Percentiles rank a stretch among this genome's conserved stretches.
Conservation (phyloP, 176 grass and related monocot species). For the Ananas comosus region DNA sequence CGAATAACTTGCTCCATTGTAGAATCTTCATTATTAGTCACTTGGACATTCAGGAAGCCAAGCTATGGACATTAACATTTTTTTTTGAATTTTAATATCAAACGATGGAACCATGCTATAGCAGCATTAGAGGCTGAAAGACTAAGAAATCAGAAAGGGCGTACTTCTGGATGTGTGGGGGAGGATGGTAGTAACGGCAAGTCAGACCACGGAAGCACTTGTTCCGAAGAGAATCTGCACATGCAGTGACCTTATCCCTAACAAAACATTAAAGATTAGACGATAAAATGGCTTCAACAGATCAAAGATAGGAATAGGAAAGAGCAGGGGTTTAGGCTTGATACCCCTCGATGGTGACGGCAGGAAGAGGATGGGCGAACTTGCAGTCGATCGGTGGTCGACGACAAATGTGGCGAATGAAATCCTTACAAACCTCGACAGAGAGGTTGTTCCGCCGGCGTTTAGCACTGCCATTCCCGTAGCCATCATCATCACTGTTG, state of each 20-base stretch:
- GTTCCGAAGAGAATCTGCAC: slow-evolving; percentile 55
- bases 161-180: slow-evolving; percentile 59
- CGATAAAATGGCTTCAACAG: not conserved
- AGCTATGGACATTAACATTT: no score
- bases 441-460: no score
- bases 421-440: slow-evolving; percentile 43
- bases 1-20: no score
- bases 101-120: no score
- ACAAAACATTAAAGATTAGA: slow-evolving; percentile 1
- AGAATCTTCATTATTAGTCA: no score
- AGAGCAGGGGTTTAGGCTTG: slow-evolving; percentile 1
- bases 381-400: slow-evolving; percentile 52
- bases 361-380: slow-evolving; percentile 53
- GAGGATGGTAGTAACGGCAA: slow-evolving; percentile 72
- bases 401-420: slow-evolving; percentile 35
- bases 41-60: no score
- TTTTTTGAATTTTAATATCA: no score
- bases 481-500: no score
- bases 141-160: not conserved
- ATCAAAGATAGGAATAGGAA: slow-evolving; percentile 1
- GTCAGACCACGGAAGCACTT: slow-evolving; percentile 44
- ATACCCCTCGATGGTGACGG: slow-evolving; percentile 45
- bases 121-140: no score
- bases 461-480: no score
- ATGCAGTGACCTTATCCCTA: slow-evolving; percentile 74